A percentile compares a stretch with the other conserved stretches of the same genome.
Conservation (phyloP, 2,329 filamentous ascomycete genomes). For the Diatrype stigma region DNA sequence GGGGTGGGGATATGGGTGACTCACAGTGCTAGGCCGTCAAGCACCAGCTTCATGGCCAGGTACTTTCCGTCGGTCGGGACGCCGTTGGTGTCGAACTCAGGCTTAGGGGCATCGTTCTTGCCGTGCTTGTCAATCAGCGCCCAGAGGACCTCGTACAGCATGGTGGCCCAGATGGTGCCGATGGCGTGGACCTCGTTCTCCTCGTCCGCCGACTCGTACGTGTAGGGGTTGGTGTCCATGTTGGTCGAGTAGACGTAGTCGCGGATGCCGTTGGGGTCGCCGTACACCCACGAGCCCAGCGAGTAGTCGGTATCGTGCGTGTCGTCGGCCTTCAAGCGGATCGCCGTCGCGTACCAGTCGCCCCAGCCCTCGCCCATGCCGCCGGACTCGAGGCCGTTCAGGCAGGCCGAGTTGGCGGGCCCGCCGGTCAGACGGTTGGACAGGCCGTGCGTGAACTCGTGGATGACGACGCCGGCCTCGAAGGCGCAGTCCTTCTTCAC, state of each 20-base stretch:
- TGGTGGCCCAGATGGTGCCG: slow-evolving; percentile 45
- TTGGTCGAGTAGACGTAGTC: slow-evolving; percentile 42
- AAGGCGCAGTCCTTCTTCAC: slow-evolving; percentile 52
- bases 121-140: slow-evolving; percentile 48
- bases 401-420: slow-evolving; percentile 46
- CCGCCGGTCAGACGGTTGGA: slow-evolving; percentile 57
- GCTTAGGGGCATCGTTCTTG: slow-evolving; percentile 36
- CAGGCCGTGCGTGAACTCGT: slow-evolving; percentile 54
- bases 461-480: slow-evolving; percentile 56
- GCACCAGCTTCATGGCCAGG: slow-evolving; percentile 43
- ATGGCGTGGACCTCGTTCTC: slow-evolving; percentile 39
- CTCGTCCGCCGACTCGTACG: slow-evolving; percentile 35
- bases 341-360: slow-evolving; percentile 45
- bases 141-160: slow-evolving; percentile 51
- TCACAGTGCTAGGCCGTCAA: slow-evolving; percentile 43
- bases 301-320: slow-evolving; percentile 41
- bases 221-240: slow-evolving; percentile 39
- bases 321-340: slow-evolving; percentile 40
- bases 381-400: slow-evolving; percentile 37
- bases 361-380: slow-evolving; percentile 50
- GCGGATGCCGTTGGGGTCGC: slow-evolving; percentile 36
- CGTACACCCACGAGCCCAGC: slow-evolving; percentile 42
- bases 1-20: slow-evolving; percentile 5
- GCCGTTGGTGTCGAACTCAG: slow-evolving; percentile 34
- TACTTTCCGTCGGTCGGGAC: slow-evolving; percentile 45